phyloP scores from a whole-genome alignment of 2,329 filamentous ascomycete species.

The Beauveria asiatica region DNA sequence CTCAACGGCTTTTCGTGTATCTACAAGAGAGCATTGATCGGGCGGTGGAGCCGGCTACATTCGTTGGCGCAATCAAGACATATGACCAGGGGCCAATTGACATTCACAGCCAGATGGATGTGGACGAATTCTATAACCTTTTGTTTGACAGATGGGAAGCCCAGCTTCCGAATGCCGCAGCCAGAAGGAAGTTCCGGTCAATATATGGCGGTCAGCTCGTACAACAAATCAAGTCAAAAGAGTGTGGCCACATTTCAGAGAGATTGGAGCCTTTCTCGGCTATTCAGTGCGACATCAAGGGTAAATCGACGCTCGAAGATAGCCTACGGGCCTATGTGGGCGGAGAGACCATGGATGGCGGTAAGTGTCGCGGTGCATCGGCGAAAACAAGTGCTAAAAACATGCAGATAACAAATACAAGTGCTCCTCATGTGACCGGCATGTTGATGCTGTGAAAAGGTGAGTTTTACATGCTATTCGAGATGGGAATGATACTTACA shows the following conservation, averaged over 20 bases:
- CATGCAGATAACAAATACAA: constrained; percentile 87
- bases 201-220: constrained; percentile 91
- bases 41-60: constrained; percentile 61
- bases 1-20: constrained; percentile 71
- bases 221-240: constrained; percentile 90
- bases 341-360: constrained; percentile 91
- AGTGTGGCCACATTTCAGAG: constrained; percentile 90
- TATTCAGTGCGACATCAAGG: constrained; percentile 93
- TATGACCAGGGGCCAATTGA: constrained; percentile 80
- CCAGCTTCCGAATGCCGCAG: constrained; percentile 59
- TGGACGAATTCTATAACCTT: constrained; percentile 94
- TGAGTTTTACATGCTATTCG: constrained; percentile 21
- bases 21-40: constrained; percentile 78
- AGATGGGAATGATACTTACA: constrained; percentile 15
- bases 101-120: constrained; percentile 89
- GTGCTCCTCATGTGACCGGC: constrained; percentile 78
- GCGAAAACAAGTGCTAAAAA: constrained; percentile 16
- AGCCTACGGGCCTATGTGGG: constrained; percentile 93
- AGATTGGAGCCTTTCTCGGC: constrained; percentile 84
- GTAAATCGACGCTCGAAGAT: constrained; percentile 73
- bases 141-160: constrained; percentile 87
- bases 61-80: constrained; percentile 69
- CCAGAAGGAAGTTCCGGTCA: constrained; percentile 63
- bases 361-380: constrained; percentile 30
- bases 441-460: constrained; percentile 90